Base-by-base conservation (phyloP, 1,284 basidiomycete species). In the Rhodotorula mucilaginosa region DNA sequence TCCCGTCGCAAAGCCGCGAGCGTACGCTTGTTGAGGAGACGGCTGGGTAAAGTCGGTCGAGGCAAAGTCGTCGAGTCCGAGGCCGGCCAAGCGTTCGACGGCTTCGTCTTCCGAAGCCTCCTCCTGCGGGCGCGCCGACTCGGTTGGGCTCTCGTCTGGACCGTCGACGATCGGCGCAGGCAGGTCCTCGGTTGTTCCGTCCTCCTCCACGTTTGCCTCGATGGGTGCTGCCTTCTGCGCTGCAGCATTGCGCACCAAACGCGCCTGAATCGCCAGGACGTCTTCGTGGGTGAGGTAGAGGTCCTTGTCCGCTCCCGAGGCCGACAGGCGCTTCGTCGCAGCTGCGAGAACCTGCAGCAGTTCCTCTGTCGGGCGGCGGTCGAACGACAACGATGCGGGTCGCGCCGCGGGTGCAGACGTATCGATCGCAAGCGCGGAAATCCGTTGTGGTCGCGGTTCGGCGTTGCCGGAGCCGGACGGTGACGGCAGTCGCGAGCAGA, bases 251-350 rank as follows among this genome's bases (percentile, higher is more conserved):
- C 60, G 68, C 15, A 75, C 74, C 29, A 75, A 65, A 4, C 60
- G 57, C 29, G 73, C 66, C 58, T 75, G 74, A n/a, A 75, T 75
- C 2, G 61, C 15, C 21, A 73, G 31, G 19, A 75, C 48, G 48
- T 75, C 74, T 19, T 59, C 18, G 29, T 69, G 49, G 13, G 48
- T 66, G 16, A 75, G 34, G 26, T 69, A 58, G 29, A 48, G 26
- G 8, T 44, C 16, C 58, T 62, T 62, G 26, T 39, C 61, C 19
- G 26, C n/a, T 10, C 49, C 44, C 5, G 23, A 18, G n/a, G 46
- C 48, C 21, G 58, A 47, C 5, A n/a, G n/a, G 8, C 4, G 18
- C 10, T 26, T 47, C 8, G 18, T 52, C 31, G 1, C 46, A 21
- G 7, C 19, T 23, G n/a, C 54, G 54, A 62, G 31, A 2, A 62